Evolutionary conservation across 352 stramenopile species (phyloP), one percentile per base, ranked within the genome.

Genomic region (Phytophthora pistaciae): DNA sequence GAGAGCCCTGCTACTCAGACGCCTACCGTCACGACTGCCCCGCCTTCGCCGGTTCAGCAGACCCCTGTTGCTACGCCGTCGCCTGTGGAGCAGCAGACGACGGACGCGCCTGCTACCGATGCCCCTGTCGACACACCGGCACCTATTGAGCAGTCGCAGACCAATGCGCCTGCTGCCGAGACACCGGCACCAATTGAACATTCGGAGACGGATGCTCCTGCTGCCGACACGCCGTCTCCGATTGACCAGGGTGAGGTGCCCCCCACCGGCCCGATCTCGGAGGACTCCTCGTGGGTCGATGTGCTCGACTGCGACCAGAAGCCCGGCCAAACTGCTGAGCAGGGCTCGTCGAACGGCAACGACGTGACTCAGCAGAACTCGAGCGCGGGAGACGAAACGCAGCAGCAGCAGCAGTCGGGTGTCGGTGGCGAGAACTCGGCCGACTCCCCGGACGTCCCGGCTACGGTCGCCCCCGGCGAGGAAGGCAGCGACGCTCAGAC

Each of bases 391-490:
- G 62, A 57, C 20, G 62, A 64, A 44, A 69, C 53, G 18, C 50
- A 68, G 54, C 64, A 70, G 52, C 50, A 68, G 54, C 64, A 70
- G 38, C 50, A 64, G 44, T 56, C 61, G 23, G 62, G 52, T 48
- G 54, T 52, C 14, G 61, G 60, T 20, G 52, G 60, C n/a, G 62
- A 64, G 31, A 64, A 54, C 40, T 58, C 55, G 33, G 61, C 63
- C 11, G 36, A 54, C 14, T 58, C 64, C 3, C 64, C 56, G 36
- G 57, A 72, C 49, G 50, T 20, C 7, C 33, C 66, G 31, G 40
- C 66, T 8, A 64, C 74, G 3, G 49, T 72, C 20, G 48, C 48
- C 18, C 57, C 65, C n/a, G 27, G 7, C 11, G 29, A 46, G n/a
- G 11, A 44, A 18, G 42, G 42, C n/a, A 36, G n/a, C 31, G 55